Percentiles rank a stretch among this genome's conserved stretches.
Evolutionary conservation across 1,284 basidiomycete genomes (phyloP).

Genomic region (Vanrija sp.): DNA sequence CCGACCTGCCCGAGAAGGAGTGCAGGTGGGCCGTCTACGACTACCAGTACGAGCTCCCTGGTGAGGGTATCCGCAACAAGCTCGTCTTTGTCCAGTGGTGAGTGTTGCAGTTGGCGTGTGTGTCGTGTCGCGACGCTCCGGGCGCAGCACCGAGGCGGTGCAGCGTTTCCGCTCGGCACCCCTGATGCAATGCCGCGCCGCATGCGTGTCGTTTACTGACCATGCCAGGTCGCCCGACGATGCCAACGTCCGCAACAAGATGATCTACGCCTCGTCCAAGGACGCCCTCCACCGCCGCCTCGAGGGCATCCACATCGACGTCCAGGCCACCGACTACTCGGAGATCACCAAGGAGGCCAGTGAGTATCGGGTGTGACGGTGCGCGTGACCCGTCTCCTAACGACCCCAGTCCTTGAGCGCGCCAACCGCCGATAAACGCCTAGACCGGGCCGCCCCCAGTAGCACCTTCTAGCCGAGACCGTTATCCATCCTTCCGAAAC

Average conservation of each 20-base stretch:
- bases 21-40: constrained; percentile 93
- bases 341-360: constrained; percentile 75
- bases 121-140: no score
- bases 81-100: constrained; percentile 79
- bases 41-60: constrained; percentile 77
- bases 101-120: constrained; percentile 26
- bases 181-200: no score
- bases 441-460: background rate
- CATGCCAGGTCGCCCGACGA: constrained; percentile 75
- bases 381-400: background rate
- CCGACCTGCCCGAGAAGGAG: constrained; percentile 67
- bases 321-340: constrained; percentile 79
- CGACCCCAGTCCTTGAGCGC: constrained; percentile 35
- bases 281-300: constrained; percentile 74
- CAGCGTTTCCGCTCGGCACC: no score
- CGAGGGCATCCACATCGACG: constrained; percentile 55
- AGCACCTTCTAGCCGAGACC: background rate
- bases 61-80: constrained; percentile 81
- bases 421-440: constrained; percentile 34
- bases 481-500: background rate
- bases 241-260: constrained; percentile 87
- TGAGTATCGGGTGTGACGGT: constrained; percentile 51
- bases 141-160: no score
- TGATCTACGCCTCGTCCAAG: constrained; percentile 90
- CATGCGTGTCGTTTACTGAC: no score